These are phyloP conservation scores for Colletotrichum agaves DNA, from an alignment of 2,329 filamentous ascomycete genomes.

Conservation along the genomic window DNA sequence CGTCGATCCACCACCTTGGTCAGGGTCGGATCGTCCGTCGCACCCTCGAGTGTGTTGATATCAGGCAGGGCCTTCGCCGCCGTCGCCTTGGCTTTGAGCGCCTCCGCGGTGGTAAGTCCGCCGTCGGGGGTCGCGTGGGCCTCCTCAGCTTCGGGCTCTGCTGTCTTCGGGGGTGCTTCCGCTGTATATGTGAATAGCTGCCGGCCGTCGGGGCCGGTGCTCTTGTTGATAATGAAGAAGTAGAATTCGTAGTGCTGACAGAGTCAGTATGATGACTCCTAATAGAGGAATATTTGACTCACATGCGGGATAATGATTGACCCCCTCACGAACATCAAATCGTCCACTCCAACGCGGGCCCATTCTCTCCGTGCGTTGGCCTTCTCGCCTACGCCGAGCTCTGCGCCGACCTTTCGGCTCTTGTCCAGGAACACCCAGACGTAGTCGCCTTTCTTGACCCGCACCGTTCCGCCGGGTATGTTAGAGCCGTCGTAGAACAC, in stretches of 20 bases:
- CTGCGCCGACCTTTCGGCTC: slow-evolving; percentile 88
- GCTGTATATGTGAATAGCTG: slow-evolving; percentile 80
- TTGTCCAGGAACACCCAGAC: slow-evolving; percentile 94
- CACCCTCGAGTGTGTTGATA: slow-evolving; percentile 76
- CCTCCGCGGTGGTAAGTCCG: slow-evolving; percentile 46
- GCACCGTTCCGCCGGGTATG: slow-evolving; percentile 83
- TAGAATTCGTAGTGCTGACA: slow-evolving; percentile 94
- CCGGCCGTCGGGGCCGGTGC: slow-evolving; percentile 75
- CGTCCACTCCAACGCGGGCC: slow-evolving; percentile 94
- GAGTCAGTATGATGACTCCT: slow-evolving; percentile 39
- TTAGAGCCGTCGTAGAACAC: slow-evolving; percentile 97
- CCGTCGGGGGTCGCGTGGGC: slow-evolving; percentile 43
- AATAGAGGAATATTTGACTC: slow-evolving; percentile 52
- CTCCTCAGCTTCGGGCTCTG: slow-evolving; percentile 33
- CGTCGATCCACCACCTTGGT: slow-evolving; percentile 96
- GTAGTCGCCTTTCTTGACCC: slow-evolving; percentile 91
- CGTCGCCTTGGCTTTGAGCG: slow-evolving; percentile 51
- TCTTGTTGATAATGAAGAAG: slow-evolving; percentile 94
- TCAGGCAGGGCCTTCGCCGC: slow-evolving; percentile 52
- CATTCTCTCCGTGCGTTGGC: slow-evolving; percentile 80
- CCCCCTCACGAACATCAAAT: slow-evolving; percentile 91
- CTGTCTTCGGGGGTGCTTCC: slow-evolving; percentile 52
- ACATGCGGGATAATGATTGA: slow-evolving; percentile 95
- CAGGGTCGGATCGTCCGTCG: slow-evolving; percentile 77
- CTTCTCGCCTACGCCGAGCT: slow-evolving; percentile 78